Conservation (phyloP, 2,329 filamentous ascomycete species). For the Akanthomyces muscarius region DNA sequence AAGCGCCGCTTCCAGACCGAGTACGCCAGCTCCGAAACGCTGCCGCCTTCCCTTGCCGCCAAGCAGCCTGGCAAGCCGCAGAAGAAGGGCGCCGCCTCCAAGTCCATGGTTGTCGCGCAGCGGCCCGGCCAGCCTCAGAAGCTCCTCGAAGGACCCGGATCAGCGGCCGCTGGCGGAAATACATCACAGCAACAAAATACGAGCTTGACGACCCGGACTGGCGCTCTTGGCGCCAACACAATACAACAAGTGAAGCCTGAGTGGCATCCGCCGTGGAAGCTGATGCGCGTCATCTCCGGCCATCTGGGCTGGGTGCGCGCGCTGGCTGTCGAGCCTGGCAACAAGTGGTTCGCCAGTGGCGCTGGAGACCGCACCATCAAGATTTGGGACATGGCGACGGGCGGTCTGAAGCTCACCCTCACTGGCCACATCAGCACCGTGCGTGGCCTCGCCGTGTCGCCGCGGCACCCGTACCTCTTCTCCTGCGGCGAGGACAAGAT, state of each 20-base stretch:
- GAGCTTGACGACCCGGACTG: constrained; percentile 28
- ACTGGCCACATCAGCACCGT: constrained; percentile 95
- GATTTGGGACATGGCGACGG: constrained; percentile 93
- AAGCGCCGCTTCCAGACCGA: constrained; percentile 61
- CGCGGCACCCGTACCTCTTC: constrained; percentile 93
- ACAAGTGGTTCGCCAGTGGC: constrained; percentile 95
- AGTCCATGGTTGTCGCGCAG: constrained; percentile 41
- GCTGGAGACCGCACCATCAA: constrained; percentile 97
- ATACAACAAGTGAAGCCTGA: constrained; percentile 64
- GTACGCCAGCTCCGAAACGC: constrained; percentile 71
- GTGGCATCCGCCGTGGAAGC: constrained; percentile 98
- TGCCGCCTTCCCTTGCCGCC: constrained; percentile 73
- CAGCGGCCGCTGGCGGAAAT: constrained; percentile 28
- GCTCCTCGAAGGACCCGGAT: constrained; percentile 39
- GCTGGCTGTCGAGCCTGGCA: constrained; percentile 88
- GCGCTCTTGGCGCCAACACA: constrained; percentile 22
- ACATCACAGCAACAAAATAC: constrained; percentile 24
- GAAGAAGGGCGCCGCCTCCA: constrained; percentile 34
- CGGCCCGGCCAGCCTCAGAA: constrained; percentile 30
- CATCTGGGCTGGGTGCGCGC: constrained; percentile 92
- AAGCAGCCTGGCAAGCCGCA: constrained; percentile 60
- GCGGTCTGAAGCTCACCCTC: constrained; percentile 76
- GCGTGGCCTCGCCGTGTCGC: constrained; percentile 84
- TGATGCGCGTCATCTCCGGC: constrained; percentile 95
- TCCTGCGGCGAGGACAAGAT: constrained; percentile 99